These are phyloP conservation scores for Verticillium alfalfae DNA, from an alignment of 2,329 filamentous ascomycete genomes.

Conservation along the genomic window DNA sequence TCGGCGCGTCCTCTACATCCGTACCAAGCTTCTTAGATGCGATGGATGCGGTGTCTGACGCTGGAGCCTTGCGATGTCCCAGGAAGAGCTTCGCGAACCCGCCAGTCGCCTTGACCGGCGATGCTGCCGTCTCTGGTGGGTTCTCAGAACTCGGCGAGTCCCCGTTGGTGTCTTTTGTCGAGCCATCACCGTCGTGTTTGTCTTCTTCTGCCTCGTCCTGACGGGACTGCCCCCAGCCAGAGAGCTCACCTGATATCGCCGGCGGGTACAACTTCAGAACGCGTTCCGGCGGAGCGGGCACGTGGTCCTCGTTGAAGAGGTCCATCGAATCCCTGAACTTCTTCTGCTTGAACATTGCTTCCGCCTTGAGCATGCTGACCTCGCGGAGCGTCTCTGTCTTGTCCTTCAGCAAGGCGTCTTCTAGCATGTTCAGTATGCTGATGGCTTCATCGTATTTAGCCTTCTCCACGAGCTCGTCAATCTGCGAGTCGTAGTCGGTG, in stretches of 20 bases:
- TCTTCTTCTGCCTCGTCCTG: slow-evolving; percentile 41
- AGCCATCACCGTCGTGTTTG: slow-evolving; percentile 21
- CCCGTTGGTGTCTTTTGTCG: slow-evolving; percentile 24
- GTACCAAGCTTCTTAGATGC: slow-evolving; percentile 47
- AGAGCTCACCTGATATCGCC: slow-evolving; percentile 76
- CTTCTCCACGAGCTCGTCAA: slow-evolving; percentile 71
- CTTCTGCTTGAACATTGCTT: slow-evolving; percentile 72
- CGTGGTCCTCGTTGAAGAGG: slow-evolving; percentile 76
- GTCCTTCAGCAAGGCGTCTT: slow-evolving; percentile 81
- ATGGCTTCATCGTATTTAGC: slow-evolving; percentile 84
- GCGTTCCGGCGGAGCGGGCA: slow-evolving; percentile 81
- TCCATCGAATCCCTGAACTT: slow-evolving; percentile 85
- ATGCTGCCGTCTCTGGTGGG: slow-evolving; percentile 14
- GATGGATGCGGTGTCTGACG: slow-evolving; percentile 53
- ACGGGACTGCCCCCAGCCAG: slow-evolving; percentile 42
- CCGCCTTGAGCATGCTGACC: slow-evolving; percentile 88
- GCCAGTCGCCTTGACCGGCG: slow-evolving; percentile 29
- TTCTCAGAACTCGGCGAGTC: slow-evolving; percentile 18
- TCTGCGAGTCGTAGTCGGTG: slow-evolving; percentile 83
- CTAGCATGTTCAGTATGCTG: slow-evolving; percentile 81
- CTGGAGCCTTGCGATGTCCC: slow-evolving; percentile 36
- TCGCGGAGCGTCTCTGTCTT: slow-evolving; percentile 77
- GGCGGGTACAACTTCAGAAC: slow-evolving; percentile 82
- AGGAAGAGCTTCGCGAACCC: slow-evolving; percentile 52
- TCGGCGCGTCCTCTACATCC: slow-evolving; percentile 51